Evolutionary conservation across 345 rosid genomes (phyloP).

Genomic region (Microcos paniculata): DNA sequence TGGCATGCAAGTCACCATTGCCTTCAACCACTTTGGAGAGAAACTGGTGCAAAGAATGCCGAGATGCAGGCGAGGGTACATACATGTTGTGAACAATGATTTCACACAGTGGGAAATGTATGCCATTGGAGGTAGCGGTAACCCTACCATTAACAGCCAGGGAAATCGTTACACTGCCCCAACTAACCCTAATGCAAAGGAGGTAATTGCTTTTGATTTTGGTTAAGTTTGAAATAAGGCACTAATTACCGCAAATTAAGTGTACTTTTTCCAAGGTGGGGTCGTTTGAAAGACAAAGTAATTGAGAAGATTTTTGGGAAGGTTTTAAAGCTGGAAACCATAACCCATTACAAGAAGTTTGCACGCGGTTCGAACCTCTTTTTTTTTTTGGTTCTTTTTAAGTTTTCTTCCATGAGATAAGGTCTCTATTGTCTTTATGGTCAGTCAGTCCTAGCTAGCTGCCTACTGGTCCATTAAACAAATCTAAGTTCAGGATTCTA

Average conservation of each 20-base stretch:
- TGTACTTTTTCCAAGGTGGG: conserved; percentile 14
- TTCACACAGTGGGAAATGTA: conserved; percentile 98
- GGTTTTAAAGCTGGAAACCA: conserved; percentile 8
- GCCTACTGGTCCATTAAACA: conserved; percentile 7
- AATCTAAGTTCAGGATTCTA: not conserved
- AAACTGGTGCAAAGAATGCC: conserved; percentile 95
- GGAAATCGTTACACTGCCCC: conserved; percentile 96
- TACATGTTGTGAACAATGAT: conserved; percentile 94
- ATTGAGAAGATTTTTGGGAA: not conserved
- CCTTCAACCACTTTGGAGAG: conserved; percentile 94
- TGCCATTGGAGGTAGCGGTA: conserved; percentile 96
- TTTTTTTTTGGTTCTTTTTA: not conserved
- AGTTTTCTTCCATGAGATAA: not conserved
- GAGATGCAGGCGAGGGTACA: conserved; percentile 81
- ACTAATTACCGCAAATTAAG: conserved; percentile 23
- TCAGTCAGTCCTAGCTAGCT: conserved; percentile 3
- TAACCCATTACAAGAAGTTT: not conserved
- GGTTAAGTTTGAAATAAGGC: not conserved
- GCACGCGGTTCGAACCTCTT: not conserved
- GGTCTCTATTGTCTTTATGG: not conserved
- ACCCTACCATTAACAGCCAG: conserved; percentile 93
- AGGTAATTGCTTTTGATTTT: conserved; percentile 43
- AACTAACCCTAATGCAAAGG: conserved; percentile 68
- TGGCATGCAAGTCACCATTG: conserved; percentile 96
- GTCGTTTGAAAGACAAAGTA: conserved; percentile 6